A percentile compares a stretch with the other conserved stretches of the same genome.
Conservation (phyloP, 2,329 filamentous ascomycete species). For the Orbilia quercus region DNA sequence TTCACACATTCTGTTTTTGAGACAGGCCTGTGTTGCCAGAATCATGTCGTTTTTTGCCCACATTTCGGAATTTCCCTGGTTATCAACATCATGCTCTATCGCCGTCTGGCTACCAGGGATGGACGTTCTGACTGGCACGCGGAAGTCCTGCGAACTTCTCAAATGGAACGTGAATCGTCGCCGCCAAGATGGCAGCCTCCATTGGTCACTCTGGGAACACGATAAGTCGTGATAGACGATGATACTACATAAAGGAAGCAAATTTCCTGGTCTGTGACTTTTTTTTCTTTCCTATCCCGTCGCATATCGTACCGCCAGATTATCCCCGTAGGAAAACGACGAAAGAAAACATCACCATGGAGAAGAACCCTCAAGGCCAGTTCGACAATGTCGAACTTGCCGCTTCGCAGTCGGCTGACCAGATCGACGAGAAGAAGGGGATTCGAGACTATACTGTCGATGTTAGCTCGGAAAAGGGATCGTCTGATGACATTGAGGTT, state of each 20-base stretch:
- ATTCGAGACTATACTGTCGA: conserved; percentile 41
- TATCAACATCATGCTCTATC: conserved; percentile 53
- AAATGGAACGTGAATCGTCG: conserved; percentile 36
- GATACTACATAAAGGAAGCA: conserved; percentile 39
- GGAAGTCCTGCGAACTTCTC: conserved; percentile 42
- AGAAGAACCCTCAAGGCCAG: conserved; percentile 45
- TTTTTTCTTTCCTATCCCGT: conserved; percentile 26
- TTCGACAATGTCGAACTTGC: conserved; percentile 39
- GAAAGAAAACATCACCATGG: conserved; percentile 34
- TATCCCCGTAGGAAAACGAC: conserved; percentile 23
- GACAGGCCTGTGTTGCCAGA: conserved; percentile 41
- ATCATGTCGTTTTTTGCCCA: conserved; percentile 39
- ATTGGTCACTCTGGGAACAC: conserved; percentile 20
- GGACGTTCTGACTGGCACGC: conserved; percentile 16
- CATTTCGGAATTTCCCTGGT: conserved; percentile 46
- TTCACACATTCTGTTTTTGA: conserved; percentile 55
- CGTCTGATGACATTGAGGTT: conserved; percentile 37
- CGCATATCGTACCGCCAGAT: conserved; percentile 42
- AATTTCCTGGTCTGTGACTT: background rate
- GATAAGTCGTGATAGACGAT: conserved; percentile 40
- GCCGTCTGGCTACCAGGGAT: conserved; percentile 24
- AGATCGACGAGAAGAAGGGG: conserved; percentile 50
- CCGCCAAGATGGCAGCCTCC: conserved; percentile 50
- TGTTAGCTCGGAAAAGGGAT: conserved; percentile 38
- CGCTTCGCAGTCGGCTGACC: conserved; percentile 21